Evolutionary conservation across 768 basidiomycete genomes (phyloP), one percentile per base, ranked within the genome.

Genomic region (Naganishia antarctica): DNA sequence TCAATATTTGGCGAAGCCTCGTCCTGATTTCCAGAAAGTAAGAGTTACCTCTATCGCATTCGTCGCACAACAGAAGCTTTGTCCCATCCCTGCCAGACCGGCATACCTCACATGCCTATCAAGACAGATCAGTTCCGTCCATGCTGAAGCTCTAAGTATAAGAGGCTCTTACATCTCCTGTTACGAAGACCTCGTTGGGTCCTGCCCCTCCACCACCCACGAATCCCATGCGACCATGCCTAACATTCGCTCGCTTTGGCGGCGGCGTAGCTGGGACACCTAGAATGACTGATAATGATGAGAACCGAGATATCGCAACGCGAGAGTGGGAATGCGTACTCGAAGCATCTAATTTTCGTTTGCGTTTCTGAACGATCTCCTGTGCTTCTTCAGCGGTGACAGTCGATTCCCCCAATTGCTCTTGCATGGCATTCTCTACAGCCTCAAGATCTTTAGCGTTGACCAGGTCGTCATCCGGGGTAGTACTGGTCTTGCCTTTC

Each of bases 41-140:
- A n/a, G n/a, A n/a, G n/a, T n/a, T n/a, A 57, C 87, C 89, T 67
- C 85, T 83, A 78, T 90, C 89, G 76, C 89, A 91, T 25, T 86
- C 88, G 74, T 91, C 89, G 76, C 89, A 91, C 1, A 99, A 83
- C 29, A 99, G 81, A 86, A 99, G 97, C 77, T 89, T 87, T 68
- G 89, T 87, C 13, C 87, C 91, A 65, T 86, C 85, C 74, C 93
- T 86, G 73, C 89, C 90, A 79, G 86, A 87, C 71, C 87, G 84
- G 76, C 96, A 98, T 63, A 98, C 85, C 79, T 99, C 96, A 78
- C 96, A 99, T 66, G 85, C 85, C 76, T 78, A 43, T 11, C 1
- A 18, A 29, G n/a, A 32, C 15, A 46, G 40, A 37, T 37, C 34
- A 37, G 28, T 34, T 13, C 3, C 25, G 16, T 18, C 7, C n/a